These are phyloP conservation scores for Epichloe uncinata DNA, from an alignment of 2,329 filamentous ascomycete genomes.

Conservation along the genomic window DNA sequence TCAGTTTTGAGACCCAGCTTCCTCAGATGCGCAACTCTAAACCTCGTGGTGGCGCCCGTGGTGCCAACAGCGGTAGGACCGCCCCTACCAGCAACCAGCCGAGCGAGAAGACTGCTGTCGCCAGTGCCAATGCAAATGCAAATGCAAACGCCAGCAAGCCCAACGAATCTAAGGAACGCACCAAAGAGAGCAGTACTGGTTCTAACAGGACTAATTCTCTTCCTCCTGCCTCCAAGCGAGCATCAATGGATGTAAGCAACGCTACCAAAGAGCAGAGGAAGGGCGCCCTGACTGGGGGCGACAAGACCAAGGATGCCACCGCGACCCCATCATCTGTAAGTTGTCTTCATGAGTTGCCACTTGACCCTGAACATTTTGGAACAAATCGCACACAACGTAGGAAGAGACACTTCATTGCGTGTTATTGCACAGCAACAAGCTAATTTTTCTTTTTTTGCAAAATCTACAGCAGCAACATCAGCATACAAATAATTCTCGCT, in stretches of 20 bases:
- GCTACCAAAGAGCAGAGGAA: slow-evolving; percentile 33
- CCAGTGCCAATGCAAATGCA: slow-evolving; percentile 10
- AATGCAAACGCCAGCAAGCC: slow-evolving; percentile 18
- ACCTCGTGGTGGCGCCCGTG: slow-evolving; percentile 35
- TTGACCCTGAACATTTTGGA: not conserved
- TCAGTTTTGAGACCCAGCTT: slow-evolving; percentile 76
- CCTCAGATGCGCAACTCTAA: slow-evolving; percentile 39
- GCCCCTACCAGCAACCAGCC: slow-evolving; percentile 19
- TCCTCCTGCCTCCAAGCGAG: slow-evolving; percentile 29
- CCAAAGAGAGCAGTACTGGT: slow-evolving; percentile 23
- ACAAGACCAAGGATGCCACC: slow-evolving; percentile 28
- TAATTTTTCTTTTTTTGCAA: not conserved
- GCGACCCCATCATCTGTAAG: slow-evolving; percentile 25
- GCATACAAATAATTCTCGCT: slow-evolving; percentile 15
- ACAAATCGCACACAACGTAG: not conserved
- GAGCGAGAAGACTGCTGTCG: slow-evolving; percentile 23
- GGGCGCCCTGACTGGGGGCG: slow-evolving; percentile 18
- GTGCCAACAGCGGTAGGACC: slow-evolving; percentile 25
- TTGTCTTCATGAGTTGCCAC: slow-evolving; percentile 5
- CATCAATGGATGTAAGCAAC: slow-evolving; percentile 26
- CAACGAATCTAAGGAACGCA: slow-evolving; percentile 20
- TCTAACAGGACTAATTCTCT: slow-evolving; percentile 23
- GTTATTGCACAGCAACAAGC: not conserved
- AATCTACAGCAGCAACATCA: not conserved
- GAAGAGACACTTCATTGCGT: not conserved